These are phyloP conservation scores for Coprinopsis cinerea DNA, from an alignment of 768 basidiomycete species.

Conservation along the genomic window DNA sequence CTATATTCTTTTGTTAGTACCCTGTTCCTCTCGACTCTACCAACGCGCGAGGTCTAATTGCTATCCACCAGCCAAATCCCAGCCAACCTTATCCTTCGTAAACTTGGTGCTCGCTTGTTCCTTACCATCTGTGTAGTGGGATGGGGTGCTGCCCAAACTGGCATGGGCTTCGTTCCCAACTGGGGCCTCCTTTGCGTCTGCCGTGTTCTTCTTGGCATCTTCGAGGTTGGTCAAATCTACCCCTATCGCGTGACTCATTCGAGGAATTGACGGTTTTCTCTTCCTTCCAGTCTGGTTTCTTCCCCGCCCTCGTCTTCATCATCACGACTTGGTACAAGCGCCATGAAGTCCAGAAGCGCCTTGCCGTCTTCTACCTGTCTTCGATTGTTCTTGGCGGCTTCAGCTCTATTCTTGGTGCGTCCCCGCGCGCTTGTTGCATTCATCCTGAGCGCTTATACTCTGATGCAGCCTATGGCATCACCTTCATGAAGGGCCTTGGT, in stretches of 20 bases:
- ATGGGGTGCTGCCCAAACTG: constrained; percentile 26
- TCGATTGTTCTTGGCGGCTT: constrained; percentile 16
- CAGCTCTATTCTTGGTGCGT: constrained; percentile 13
- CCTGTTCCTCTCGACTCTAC: neutral
- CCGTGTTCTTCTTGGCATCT: constrained; percentile 21
- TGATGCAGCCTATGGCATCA: constrained; percentile 28
- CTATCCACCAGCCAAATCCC: constrained; percentile 14
- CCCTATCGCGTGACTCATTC: no score
- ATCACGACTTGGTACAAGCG: constrained; percentile 39
- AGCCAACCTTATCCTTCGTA: constrained; percentile 22
- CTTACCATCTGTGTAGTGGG: constrained; percentile 23
- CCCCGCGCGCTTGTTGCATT: neutral
- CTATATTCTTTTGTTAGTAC: no score
- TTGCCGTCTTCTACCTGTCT: constrained; percentile 27
- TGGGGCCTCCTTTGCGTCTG: constrained; percentile 22
- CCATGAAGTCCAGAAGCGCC: constrained; percentile 38
- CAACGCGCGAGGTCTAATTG: constrained; percentile 9
- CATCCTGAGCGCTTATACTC: neutral
- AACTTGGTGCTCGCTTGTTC: constrained; percentile 23
- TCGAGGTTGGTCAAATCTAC: constrained; percentile 20
- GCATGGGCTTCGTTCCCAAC: constrained; percentile 26
- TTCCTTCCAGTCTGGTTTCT: constrained; percentile 24
- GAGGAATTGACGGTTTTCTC: neutral
- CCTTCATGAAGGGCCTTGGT: constrained; percentile 32
- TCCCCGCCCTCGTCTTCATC: constrained; percentile 36